Evolutionary conservation across 495 filamentous ascomycete species (phyloP), one percentile per base, ranked within the genome.

Genomic region (Glonium stellatum): DNA sequence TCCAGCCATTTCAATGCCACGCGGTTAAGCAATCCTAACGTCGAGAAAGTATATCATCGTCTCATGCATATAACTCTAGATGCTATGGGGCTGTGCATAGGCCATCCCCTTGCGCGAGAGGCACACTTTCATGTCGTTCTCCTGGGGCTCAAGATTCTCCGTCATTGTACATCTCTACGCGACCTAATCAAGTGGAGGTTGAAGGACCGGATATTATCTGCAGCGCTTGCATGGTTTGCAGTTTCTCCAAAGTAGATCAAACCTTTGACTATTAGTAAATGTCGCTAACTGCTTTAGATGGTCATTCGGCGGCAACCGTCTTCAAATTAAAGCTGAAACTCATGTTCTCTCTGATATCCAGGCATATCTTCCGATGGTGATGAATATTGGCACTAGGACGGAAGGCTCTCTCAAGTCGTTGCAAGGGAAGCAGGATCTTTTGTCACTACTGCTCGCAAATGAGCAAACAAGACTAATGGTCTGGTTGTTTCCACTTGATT

Each of bases 1-100:
- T 86, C 83, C 44, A 97, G 91, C 67, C 92, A 96, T 67, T 99
- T 92, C 77, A 95, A 87, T 73, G 90, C 95, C 10, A 90, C 87
- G 21, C 82, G 90, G 25, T 75, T 96, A 12, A 85, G 87, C 5
- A 95, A 84, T 60, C 78, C 84, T 1, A 85, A 96, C 64, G 85
- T 86, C 6, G 88, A 95, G 59, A 82, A 82, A 55, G 76, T 90
- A 5, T 96, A 96, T 70, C 78, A 85, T 58, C 87, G 91, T 36
- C 73, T 97, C 39, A 81, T 96, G 57, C 79, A 82, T 59, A 74
- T 86, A 42, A 93, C 92, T 0, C 72, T 95, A 18, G 78, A 86
- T 55, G 84, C 84, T 0, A 72, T 97, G 57, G 82, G 81, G 64
- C 70, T 82, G 46, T 84, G 88, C 5, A 81, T 80, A 22, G 80